These are phyloP conservation scores for Coniochaeta sp. DNA, from an alignment of 2,329 filamentous ascomycete species.

Conservation along the genomic window DNA sequence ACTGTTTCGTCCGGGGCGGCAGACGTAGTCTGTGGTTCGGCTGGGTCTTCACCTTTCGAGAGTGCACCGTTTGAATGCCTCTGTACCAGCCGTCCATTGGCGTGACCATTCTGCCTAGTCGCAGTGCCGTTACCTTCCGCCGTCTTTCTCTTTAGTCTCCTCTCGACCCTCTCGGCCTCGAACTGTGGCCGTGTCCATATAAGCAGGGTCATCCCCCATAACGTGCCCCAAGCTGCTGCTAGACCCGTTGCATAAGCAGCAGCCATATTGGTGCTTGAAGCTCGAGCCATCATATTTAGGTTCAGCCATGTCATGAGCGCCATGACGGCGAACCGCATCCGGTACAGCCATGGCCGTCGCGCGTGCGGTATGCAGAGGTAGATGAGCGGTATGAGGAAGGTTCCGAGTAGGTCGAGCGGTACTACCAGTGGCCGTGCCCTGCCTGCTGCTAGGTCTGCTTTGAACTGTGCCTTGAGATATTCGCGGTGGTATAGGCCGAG, in stretches of 20 bases:
- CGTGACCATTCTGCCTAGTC: not conserved
- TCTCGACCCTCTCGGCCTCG: constrained; percentile 43
- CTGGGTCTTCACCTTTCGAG: not conserved
- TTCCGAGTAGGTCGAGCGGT: constrained; percentile 40
- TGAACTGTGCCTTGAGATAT: constrained; percentile 28
- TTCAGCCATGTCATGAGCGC: constrained; percentile 35
- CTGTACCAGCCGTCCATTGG: constrained; percentile 3
- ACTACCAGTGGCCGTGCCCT: constrained; percentile 36
- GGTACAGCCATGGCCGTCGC: constrained; percentile 40
- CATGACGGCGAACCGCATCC: constrained; percentile 40
- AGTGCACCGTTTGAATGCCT: not conserved
- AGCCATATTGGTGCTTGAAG: constrained; percentile 44
- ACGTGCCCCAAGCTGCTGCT: constrained; percentile 39
- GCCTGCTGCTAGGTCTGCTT: constrained; percentile 16
- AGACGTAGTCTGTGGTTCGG: not conserved
- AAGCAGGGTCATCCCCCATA: constrained; percentile 41
- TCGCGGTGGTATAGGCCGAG: constrained; percentile 14
- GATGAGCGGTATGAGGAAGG: constrained; percentile 39
- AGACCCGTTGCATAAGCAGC: constrained; percentile 43
- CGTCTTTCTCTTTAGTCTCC: constrained; percentile 17
- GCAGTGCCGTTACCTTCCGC: not conserved
- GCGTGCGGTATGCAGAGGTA: constrained; percentile 51
- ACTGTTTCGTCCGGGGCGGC: constrained; percentile 17
- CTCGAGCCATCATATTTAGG: constrained; percentile 27
- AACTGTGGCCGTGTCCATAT: constrained; percentile 49